Conservation (phyloP, 2,329 filamentous ascomycete species). For the Mariannaea sp. region DNA sequence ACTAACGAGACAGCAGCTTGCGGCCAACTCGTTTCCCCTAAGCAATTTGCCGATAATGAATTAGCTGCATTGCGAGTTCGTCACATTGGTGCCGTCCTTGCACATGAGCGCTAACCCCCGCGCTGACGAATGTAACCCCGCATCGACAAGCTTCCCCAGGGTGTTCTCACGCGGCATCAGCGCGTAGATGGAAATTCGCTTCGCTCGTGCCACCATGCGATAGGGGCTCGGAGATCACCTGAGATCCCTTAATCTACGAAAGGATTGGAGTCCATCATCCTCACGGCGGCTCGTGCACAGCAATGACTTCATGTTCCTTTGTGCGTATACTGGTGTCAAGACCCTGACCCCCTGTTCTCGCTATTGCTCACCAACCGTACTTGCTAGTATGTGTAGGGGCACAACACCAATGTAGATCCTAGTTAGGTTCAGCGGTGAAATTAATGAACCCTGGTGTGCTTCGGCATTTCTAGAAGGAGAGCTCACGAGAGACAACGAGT, state of each 20-base stretch:
- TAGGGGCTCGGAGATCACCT: neutral
- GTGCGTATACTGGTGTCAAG: slow-evolving; percentile 9
- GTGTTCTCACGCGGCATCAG: slow-evolving; percentile 36
- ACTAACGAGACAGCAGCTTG: slow-evolving; percentile 28
- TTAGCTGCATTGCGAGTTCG: slow-evolving; percentile 12
- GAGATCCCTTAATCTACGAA: neutral
- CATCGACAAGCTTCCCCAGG: slow-evolving; percentile 23
- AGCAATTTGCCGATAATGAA: slow-evolving; percentile 4
- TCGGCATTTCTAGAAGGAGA: too few species aligned
- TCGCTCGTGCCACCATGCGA: neutral
- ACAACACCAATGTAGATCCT: too few species aligned
- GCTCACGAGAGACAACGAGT: too few species aligned
- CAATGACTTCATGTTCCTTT: slow-evolving; percentile 9
- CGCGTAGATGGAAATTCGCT: slow-evolving; percentile 34
- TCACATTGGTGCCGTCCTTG: slow-evolving; percentile 35
- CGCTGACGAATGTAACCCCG: slow-evolving; percentile 37
- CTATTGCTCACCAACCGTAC: slow-evolving; percentile 29
- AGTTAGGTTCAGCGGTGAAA: slow-evolving; percentile 34
- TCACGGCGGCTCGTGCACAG: slow-evolving; percentile 22
- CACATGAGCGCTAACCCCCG: slow-evolving; percentile 36
- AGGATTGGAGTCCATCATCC: neutral
- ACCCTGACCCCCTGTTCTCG: slow-evolving; percentile 3
- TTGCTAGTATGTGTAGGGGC: too few species aligned
- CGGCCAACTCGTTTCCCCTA: neutral
- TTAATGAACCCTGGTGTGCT: too few species aligned